phyloP scores from a whole-genome alignment of 345 rosid genomes.

The Camelina sativa region DNA sequence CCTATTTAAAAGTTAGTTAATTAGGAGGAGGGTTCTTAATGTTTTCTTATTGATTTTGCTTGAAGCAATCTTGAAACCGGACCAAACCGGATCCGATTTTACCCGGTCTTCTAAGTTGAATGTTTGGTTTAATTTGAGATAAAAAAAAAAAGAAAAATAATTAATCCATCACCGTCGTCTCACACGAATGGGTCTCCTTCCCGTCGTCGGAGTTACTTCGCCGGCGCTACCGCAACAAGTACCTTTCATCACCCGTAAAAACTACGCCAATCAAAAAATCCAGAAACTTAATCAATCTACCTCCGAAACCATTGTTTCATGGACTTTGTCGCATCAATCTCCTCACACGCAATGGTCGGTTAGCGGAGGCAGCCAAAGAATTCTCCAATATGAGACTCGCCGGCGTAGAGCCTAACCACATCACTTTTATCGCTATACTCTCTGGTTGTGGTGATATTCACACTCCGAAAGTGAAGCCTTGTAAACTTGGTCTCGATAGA shows the following conservation, averaged over 20 bases:
- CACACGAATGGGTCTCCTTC: constrained; percentile 45
- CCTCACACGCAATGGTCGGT: constrained; percentile 60
- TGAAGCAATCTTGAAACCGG: background rate
- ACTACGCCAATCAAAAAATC: constrained; percentile 18
- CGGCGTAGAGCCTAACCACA: constrained; percentile 67
- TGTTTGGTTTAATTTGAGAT: background rate
- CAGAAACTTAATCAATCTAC: constrained; percentile 22
- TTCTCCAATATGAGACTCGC: constrained; percentile 63
- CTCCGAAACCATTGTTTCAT: constrained; percentile 51
- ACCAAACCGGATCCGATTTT: constrained; percentile 12
- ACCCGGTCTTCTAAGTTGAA: background rate
- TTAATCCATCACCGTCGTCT: background rate
- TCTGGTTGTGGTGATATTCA: constrained; percentile 58
- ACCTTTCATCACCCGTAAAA: constrained; percentile 34
- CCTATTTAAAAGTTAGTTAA: too few relatives aligned
- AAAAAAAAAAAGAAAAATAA: background rate
- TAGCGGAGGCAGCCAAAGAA: constrained; percentile 54
- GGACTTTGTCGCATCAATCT: constrained; percentile 76
- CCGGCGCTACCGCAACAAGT: constrained; percentile 27
- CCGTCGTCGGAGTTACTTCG: constrained; percentile 48
- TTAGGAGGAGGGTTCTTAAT: background rate
- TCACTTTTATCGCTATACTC: constrained; percentile 59
- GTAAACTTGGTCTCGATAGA: constrained; percentile 59
- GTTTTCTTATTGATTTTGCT: background rate
- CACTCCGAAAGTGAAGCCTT: constrained; percentile 40